Conservation (phyloP, 495 filamentous ascomycete species). For the Schizothecium vesticola region DNA sequence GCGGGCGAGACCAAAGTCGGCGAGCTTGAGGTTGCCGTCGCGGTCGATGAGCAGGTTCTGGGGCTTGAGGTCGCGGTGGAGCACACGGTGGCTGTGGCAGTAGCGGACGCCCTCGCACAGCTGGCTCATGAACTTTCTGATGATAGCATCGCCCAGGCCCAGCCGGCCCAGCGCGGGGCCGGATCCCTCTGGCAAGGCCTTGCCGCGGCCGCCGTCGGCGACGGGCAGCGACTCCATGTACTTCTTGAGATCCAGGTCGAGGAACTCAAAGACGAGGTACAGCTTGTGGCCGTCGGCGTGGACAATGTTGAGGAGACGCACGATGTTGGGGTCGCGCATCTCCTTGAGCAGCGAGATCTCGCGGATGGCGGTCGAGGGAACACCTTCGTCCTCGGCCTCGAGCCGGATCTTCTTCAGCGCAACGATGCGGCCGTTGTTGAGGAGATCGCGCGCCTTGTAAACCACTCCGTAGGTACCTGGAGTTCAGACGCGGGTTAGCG, state of each 20-base stretch:
- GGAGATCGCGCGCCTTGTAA: slow-evolving; percentile 84
- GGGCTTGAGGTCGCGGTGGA: slow-evolving; percentile 96
- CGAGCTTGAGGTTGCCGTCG: slow-evolving; percentile 93
- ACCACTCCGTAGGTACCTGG: slow-evolving; percentile 89
- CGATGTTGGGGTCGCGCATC: slow-evolving; percentile 94
- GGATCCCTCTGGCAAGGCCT: slow-evolving; percentile 77
- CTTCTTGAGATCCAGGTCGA: slow-evolving; percentile 92
- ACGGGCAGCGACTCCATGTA: slow-evolving; percentile 98
- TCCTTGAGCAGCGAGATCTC: slow-evolving; percentile 96
- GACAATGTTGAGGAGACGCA: slow-evolving; percentile 87
- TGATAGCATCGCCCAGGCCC: slow-evolving; percentile 83
- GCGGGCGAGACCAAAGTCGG: slow-evolving; percentile 93
- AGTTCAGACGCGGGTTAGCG: background rate
- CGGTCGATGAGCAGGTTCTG: slow-evolving; percentile 95
- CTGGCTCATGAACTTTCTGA: slow-evolving; percentile 97
- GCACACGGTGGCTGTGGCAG: slow-evolving; percentile 90
- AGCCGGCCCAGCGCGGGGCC: slow-evolving; percentile 58
- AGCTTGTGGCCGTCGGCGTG: slow-evolving; percentile 96
- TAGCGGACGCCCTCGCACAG: slow-evolving; percentile 86
- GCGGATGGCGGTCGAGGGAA: slow-evolving; percentile 92
- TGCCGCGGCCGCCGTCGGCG: slow-evolving; percentile 82
- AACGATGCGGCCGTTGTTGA: slow-evolving; percentile 73
- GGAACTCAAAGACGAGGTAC: slow-evolving; percentile 91
- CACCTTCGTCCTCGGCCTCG: slow-evolving; percentile 94
- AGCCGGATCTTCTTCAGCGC: slow-evolving; percentile 98